phyloP scores from a whole-genome alignment of 257 asterid genomes.

The Anisodus tanguticus region DNA sequence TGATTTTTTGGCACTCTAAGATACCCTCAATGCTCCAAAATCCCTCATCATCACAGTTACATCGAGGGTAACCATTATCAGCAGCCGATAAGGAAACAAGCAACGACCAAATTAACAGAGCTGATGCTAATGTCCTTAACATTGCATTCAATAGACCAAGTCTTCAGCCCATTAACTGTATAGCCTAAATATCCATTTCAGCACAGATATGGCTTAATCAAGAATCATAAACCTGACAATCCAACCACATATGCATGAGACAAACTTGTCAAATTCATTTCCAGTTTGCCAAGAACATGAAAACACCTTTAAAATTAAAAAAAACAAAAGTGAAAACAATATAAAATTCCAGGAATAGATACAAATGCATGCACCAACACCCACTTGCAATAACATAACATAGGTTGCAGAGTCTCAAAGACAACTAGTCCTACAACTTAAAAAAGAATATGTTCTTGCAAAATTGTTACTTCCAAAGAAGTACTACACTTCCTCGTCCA shows the following conservation, averaged over 20 bases:
- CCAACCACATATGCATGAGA: conserved; percentile 16
- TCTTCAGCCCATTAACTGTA: neutral
- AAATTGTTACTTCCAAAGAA: neutral
- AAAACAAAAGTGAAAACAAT: neutral
- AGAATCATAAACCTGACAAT: conserved; percentile 19
- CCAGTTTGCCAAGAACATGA: conserved; percentile 13
- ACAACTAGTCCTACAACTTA: neutral
- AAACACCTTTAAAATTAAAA: neutral
- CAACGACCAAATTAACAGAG: conserved; percentile 48
- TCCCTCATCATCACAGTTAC: conserved; percentile 85
- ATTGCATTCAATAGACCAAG: conserved; percentile 51
- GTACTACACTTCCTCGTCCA: no score
- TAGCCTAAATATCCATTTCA: neutral
- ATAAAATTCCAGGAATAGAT: neutral
- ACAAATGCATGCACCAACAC: conserved; percentile 26
- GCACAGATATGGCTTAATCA: neutral
- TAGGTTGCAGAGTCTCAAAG: conserved; percentile 5
- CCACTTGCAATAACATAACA: conserved; percentile 29
- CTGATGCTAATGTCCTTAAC: conserved; percentile 57
- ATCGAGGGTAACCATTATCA: conserved; percentile 56
- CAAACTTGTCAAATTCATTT: conserved; percentile 13
- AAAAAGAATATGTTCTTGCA: neutral
- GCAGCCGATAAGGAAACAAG: conserved; percentile 52
- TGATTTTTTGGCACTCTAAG: conserved; percentile 75
- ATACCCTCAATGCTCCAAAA: conserved; percentile 77